These are phyloP conservation scores for Apium graveolens DNA, from an alignment of 129 eudicot genomes.

Conservation along the genomic window DNA sequence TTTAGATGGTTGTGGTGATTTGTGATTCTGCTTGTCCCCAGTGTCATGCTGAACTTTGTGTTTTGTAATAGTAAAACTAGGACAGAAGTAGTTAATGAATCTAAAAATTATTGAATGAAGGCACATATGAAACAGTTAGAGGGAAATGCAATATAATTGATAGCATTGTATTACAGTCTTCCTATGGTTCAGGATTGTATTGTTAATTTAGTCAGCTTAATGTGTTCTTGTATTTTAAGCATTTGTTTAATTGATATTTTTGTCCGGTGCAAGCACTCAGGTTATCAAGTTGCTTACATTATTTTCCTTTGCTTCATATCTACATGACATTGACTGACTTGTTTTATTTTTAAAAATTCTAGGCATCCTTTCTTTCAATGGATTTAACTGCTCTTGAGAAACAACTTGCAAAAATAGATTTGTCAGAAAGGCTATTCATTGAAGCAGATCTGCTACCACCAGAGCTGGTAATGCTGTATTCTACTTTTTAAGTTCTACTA, in stretches of 20 bases:
- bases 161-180: not conserved
- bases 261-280: not conserved
- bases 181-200: not conserved
- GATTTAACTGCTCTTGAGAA: slow-evolving; percentile 52
- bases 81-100: not conserved
- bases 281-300: not conserved
- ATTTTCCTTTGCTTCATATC: not conserved
- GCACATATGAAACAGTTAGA: not conserved
- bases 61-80: not conserved
- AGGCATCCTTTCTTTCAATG: slow-evolving; percentile 72
- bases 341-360: slow-evolving; percentile 7
- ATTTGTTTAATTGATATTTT: not conserved
- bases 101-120: not conserved
- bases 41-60: not conserved
- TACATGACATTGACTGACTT: not conserved
- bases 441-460: slow-evolving; percentile 53
- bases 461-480: slow-evolving; percentile 43
- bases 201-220: not conserved
- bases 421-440: slow-evolving; percentile 56
- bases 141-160: not conserved
- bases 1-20: not conserved
- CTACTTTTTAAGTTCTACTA: not conserved
- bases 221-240: not conserved
- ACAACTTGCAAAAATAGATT: slow-evolving; percentile 58
- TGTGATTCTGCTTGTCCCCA: not conserved